Evolutionary conservation across 257 asterid genomes (phyloP).

Genomic region (Scutellaria barbata): DNA sequence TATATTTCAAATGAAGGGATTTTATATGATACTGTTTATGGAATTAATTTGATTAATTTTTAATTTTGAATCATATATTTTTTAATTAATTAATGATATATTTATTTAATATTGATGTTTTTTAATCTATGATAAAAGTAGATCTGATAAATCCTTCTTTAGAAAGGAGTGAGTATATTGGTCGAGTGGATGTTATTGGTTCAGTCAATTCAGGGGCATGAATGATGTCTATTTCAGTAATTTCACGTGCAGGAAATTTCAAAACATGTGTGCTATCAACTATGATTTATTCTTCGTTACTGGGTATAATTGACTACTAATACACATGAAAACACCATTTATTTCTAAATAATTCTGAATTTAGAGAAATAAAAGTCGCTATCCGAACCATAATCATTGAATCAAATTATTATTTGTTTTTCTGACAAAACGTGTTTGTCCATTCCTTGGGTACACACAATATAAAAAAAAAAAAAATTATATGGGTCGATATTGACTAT

Average conservation of each 20-base stretch:
- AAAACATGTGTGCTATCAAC: constrained; percentile 47
- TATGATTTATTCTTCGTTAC: constrained; percentile 34
- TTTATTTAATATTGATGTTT: too few species aligned
- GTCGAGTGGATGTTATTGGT: constrained; percentile 11
- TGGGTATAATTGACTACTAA: constrained; percentile 47
- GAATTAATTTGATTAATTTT: too few species aligned
- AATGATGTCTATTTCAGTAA: constrained; percentile 5
- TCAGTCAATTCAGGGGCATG: constrained; percentile 26
- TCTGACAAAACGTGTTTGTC: constrained; percentile 19
- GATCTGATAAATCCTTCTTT: too few species aligned
- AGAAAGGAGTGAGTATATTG: neutral
- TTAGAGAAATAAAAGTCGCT: constrained; percentile 28
- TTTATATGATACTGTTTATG: too few species aligned
- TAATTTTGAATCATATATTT: too few species aligned
- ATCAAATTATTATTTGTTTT: constrained; percentile 10
- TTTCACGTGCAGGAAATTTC: constrained; percentile 38
- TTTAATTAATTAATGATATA: too few species aligned
- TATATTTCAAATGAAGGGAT: too few species aligned
- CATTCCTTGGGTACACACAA: neutral
- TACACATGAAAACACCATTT: constrained; percentile 33
- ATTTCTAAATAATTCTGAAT: constrained; percentile 28
- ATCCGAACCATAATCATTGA: constrained; percentile 32
- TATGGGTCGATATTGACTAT: constrained; percentile 23
- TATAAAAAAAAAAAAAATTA: neutral
- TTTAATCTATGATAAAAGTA: too few species aligned